A percentile compares a stretch with the other conserved stretches of the same genome.
Conservation (phyloP, 2,329 filamentous ascomycete genomes). For the Fusarium ambrosium region DNA sequence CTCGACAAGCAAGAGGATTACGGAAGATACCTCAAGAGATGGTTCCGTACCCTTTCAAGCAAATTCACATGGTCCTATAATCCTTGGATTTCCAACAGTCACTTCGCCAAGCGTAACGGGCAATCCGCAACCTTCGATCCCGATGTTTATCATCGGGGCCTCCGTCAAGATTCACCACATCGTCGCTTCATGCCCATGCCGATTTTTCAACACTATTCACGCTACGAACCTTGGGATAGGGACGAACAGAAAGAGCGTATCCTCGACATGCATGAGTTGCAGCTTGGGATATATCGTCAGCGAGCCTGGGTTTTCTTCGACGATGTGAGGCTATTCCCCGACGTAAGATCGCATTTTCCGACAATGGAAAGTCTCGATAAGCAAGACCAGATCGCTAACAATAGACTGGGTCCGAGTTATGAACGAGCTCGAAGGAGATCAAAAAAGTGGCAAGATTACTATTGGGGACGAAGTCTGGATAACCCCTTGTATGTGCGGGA, state of each 20-base stretch:
- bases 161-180: background rate
- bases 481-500: background rate
- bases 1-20: background rate
- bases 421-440: background rate
- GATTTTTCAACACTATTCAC: background rate
- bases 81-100: background rate
- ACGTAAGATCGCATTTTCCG: background rate
- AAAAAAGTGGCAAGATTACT: constrained; percentile 13
- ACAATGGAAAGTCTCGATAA: background rate
- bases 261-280: background rate
- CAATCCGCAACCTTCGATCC: background rate
- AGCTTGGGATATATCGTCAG: background rate
- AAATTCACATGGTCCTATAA: background rate
- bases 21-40: background rate
- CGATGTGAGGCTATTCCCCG: background rate
- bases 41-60: background rate
- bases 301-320: constrained; percentile 5
- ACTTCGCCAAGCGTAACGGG: background rate
- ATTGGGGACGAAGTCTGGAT: background rate
- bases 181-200: background rate
- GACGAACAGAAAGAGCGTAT: background rate
- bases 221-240: background rate
- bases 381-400: background rate
- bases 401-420: background rate
- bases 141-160: background rate